Evolutionary conservation across 257 asterid species (phyloP).

Genomic region (Scutellaria minor): DNA sequence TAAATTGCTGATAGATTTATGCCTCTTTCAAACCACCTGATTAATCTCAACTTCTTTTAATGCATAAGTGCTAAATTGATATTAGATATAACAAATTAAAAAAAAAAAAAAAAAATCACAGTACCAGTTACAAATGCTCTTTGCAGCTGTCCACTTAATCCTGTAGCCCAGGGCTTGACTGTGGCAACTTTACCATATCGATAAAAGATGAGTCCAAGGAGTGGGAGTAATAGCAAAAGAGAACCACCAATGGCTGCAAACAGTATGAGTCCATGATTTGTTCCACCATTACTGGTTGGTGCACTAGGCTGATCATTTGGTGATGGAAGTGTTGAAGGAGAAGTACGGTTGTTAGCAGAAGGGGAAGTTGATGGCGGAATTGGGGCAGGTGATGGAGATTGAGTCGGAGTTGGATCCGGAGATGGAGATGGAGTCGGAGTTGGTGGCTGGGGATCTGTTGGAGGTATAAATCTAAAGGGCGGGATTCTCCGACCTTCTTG

Average conservation of each 20-base stretch:
- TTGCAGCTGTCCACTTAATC: conserved; percentile 95
- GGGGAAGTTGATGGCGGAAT: conserved; percentile 34
- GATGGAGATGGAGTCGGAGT: conserved; percentile 27
- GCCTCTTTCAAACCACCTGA: background rate
- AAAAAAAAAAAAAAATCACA: background rate
- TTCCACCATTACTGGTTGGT: conserved; percentile 4
- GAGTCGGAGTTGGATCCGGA: conserved; percentile 33
- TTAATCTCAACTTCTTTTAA: background rate
- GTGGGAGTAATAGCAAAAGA: conserved; percentile 47
- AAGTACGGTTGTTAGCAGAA: conserved; percentile 33
- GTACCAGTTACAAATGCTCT: conserved; percentile 84
- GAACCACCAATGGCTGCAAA: conserved; percentile 62
- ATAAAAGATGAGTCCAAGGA: conserved; percentile 41
- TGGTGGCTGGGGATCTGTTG: background rate
- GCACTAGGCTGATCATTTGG: conserved; percentile 29
- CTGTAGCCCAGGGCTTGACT: conserved; percentile 93
- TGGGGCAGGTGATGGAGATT: conserved; percentile 44
- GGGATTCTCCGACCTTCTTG: conserved; percentile 29
- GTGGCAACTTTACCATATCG: conserved; percentile 63
- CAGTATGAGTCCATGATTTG: conserved; percentile 36
- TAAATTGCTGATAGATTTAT: background rate
- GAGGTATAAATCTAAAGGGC: background rate
- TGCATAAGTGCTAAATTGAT: background rate
- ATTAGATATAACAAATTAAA: background rate
- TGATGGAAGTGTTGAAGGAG: conserved; percentile 46